Evolutionary conservation across 2,329 filamentous ascomycete genomes (phyloP).

Genomic region (Curvularia hawaiiensis): DNA sequence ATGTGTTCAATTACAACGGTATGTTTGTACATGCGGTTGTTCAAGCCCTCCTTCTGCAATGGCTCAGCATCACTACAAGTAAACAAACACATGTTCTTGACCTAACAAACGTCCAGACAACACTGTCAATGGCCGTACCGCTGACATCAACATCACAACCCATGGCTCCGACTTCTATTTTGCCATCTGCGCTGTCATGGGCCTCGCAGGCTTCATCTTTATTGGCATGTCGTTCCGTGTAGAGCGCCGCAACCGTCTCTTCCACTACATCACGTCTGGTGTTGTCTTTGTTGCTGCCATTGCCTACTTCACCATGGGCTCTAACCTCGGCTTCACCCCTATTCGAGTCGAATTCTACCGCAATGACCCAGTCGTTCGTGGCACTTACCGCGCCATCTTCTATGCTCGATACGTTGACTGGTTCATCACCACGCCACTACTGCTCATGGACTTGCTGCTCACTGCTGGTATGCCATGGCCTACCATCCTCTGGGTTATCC

Average conservation of each 20-base stretch:
- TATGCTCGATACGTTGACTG: slow-evolving; percentile 71
- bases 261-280: slow-evolving; percentile 67
- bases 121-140: slow-evolving; percentile 52
- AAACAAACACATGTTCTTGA: not conserved
- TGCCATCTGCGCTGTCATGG: slow-evolving; percentile 66
- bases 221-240: slow-evolving; percentile 59
- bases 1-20: slow-evolving; percentile 33
- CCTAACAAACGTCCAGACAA: slow-evolving; percentile 35
- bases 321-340: slow-evolving; percentile 66
- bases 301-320: slow-evolving; percentile 71
- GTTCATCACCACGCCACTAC: slow-evolving; percentile 67
- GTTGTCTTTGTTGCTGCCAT: slow-evolving; percentile 65
- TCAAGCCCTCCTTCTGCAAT: not conserved
- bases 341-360: slow-evolving; percentile 66
- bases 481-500: slow-evolving; percentile 65
- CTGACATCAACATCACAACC: slow-evolving; percentile 63
- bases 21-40: not conserved
- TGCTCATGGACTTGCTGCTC: slow-evolving; percentile 67
- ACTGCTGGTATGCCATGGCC: slow-evolving; percentile 69
- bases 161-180: slow-evolving; percentile 69
- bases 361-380: slow-evolving; percentile 52
- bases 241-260: slow-evolving; percentile 61
- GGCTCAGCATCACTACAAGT: not conserved
- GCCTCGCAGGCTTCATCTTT: slow-evolving; percentile 58
- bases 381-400: slow-evolving; percentile 66